phyloP scores from a whole-genome alignment of 805 yeast genomes.

The Wickerhamomyces strasburgensis region DNA sequence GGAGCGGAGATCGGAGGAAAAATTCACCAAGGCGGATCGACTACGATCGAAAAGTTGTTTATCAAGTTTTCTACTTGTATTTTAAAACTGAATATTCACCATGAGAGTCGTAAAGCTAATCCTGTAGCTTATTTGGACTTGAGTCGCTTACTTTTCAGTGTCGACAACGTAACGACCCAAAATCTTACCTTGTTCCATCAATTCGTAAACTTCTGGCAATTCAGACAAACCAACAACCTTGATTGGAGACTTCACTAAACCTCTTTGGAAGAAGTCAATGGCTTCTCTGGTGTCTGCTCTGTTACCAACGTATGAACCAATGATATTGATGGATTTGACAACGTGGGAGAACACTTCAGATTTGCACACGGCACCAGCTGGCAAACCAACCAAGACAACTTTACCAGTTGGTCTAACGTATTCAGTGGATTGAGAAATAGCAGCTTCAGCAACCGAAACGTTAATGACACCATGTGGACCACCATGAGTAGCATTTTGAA shows the following conservation, averaged over 20 bases:
- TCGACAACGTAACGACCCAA: conserved; percentile 62
- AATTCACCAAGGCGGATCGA: too few species aligned
- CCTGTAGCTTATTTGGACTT: too few species aligned
- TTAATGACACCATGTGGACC: conserved; percentile 56
- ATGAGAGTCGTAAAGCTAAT: too few species aligned
- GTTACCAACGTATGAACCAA: conserved; percentile 85
- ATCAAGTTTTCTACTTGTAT: too few species aligned
- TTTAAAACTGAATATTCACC: too few species aligned
- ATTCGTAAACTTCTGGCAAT: conserved; percentile 62
- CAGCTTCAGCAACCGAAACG: conserved; percentile 44
- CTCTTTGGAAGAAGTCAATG: conserved; percentile 66
- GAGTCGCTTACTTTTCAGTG: conserved; percentile 13
- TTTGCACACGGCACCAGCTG: conserved; percentile 51
- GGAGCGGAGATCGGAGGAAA: too few species aligned
- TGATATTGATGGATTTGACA: conserved; percentile 47
- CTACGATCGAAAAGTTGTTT: too few species aligned
- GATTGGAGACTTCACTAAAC: conserved; percentile 67
- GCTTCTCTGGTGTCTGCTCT: conserved; percentile 84
- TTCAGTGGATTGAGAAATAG: conserved; percentile 45
- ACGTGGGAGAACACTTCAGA: conserved; percentile 52
- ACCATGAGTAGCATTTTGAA: conserved; percentile 48
- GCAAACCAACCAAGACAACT: conserved; percentile 58
- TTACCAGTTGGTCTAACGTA: conserved; percentile 59
- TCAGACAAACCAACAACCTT: conserved; percentile 72
- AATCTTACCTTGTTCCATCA: conserved; percentile 80